Conservation (phyloP, 2,329 filamentous ascomycete genomes). For the Colletotrichum higginsianum region DNA sequence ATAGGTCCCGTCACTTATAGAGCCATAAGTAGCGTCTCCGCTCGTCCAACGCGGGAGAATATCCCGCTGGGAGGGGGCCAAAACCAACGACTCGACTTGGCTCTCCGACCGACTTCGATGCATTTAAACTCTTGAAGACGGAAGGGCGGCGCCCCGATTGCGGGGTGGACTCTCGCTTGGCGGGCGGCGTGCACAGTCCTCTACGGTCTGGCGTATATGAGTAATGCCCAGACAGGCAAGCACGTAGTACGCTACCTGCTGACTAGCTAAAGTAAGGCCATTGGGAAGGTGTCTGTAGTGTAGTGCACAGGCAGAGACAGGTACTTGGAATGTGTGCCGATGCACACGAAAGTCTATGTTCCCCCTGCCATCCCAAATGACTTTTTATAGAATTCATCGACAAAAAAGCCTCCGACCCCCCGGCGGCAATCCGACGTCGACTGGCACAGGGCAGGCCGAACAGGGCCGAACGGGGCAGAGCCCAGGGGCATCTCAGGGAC, state of each 20-base stretch:
- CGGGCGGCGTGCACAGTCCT: constrained; percentile 29
- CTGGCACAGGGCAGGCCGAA: constrained; percentile 6
- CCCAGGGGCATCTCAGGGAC: constrained; percentile 13
- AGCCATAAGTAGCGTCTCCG: not conserved
- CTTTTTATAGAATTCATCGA: constrained; percentile 34
- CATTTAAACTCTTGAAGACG: constrained; percentile 9
- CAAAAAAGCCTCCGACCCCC: constrained; percentile 15
- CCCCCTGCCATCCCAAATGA: not conserved
- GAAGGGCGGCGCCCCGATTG: constrained; percentile 28
- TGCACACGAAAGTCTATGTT: not conserved
- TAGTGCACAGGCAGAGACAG: no score
- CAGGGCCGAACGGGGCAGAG: not conserved
- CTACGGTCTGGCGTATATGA: not conserved
- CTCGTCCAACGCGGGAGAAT: not conserved
- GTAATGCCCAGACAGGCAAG: not conserved
- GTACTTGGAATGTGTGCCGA: no score
- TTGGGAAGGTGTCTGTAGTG: no score
- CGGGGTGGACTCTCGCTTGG: constrained; percentile 32
- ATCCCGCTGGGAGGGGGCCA: no score
- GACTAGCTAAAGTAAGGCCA: no score
- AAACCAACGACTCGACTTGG: not conserved
- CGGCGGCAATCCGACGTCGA: constrained; percentile 1
- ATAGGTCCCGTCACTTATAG: constrained; percentile 3
- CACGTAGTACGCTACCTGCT: not conserved
- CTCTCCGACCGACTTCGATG: not conserved